These are phyloP conservation scores for Pseudocercospora crystallina DNA, from an alignment of 2,329 filamentous ascomycete species.

Conservation along the genomic window DNA sequence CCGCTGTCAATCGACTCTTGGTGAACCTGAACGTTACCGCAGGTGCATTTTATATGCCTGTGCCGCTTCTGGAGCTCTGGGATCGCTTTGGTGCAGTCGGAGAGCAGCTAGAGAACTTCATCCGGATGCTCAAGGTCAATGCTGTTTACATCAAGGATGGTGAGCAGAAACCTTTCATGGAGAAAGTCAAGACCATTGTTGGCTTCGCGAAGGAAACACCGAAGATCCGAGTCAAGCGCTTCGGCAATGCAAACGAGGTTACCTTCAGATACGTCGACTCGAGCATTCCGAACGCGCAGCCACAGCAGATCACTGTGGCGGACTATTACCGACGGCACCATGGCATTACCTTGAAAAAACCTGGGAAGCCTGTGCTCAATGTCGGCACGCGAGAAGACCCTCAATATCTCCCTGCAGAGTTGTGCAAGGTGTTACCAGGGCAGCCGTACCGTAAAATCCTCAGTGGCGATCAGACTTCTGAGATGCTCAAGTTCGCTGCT, in stretches of 20 bases:
- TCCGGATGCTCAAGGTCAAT: constrained; percentile 33
- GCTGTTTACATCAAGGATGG: constrained; percentile 27
- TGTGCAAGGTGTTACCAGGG: constrained; percentile 62
- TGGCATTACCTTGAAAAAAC: constrained; percentile 46
- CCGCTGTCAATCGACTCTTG: constrained; percentile 57
- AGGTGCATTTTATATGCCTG: constrained; percentile 56
- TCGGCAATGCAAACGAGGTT: constrained; percentile 49
- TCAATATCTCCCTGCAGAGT: constrained; percentile 65
- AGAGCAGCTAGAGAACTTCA: constrained; percentile 26
- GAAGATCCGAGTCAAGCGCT: constrained; percentile 23
- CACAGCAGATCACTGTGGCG: constrained; percentile 50
- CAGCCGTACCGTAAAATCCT: constrained; percentile 65
- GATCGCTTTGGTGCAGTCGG: constrained; percentile 12
- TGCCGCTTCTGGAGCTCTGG: constrained; percentile 36
- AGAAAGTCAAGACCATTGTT: constrained; percentile 46
- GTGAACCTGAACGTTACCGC: constrained; percentile 65
- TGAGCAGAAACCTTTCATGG: constrained; percentile 22
- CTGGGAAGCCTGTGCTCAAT: constrained; percentile 59
- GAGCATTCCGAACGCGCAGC: constrained; percentile 25
- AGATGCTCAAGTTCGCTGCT: constrained; percentile 73
- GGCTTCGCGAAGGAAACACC: constrained; percentile 42
- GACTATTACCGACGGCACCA: constrained; percentile 49
- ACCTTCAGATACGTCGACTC: constrained; percentile 43
- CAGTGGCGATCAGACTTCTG: constrained; percentile 58
- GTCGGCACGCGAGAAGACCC: constrained; percentile 59